phyloP scores from a whole-genome alignment of 148 eudicot genomes.

The Rhododendron mucronatum region DNA sequence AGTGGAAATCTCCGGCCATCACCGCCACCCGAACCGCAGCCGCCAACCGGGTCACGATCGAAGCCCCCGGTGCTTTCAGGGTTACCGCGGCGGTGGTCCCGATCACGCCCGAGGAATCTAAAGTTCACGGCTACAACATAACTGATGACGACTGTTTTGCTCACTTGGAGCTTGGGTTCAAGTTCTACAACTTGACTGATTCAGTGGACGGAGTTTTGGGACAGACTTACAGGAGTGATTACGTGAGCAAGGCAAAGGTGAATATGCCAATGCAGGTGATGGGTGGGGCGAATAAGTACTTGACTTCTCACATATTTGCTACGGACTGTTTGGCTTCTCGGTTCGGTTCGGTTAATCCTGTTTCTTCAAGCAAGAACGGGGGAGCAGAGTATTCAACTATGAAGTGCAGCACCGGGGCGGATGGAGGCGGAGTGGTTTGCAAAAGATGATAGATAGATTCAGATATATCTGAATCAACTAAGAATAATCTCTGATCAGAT shows the following conservation, averaged over 20 bases:
- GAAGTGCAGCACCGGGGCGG: neutral
- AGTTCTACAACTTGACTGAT: conserved; percentile 7
- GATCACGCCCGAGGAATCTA: conserved; percentile 10
- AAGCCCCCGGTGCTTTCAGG: neutral
- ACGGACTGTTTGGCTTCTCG: conserved; percentile 11
- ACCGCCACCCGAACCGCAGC: conserved; percentile 7
- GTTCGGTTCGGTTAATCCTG: neutral
- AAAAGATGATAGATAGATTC: conserved; percentile 4
- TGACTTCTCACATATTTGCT: conserved; percentile 8
- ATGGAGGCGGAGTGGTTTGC: conserved; percentile 12
- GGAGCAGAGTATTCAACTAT: neutral
- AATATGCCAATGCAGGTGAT: conserved; percentile 14
- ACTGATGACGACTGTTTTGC: conserved; percentile 12
- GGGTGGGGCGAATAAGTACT: conserved; percentile 4
- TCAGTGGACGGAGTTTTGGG: conserved; percentile 14
- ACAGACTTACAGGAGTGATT: conserved; percentile 10
- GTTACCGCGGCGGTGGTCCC: conserved; percentile 8
- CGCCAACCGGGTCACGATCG: neutral
- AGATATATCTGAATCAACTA: neutral
- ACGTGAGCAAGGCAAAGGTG: conserved; percentile 15
- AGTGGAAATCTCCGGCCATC: neutral
- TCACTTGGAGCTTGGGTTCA: conserved; percentile 16
- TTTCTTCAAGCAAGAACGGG: neutral
- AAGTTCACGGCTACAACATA: conserved; percentile 5
- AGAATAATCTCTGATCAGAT: neutral